These are phyloP conservation scores for Wickerhamomyces mucosus DNA, from an alignment of 805 yeast genomes.

Conservation along the genomic window DNA sequence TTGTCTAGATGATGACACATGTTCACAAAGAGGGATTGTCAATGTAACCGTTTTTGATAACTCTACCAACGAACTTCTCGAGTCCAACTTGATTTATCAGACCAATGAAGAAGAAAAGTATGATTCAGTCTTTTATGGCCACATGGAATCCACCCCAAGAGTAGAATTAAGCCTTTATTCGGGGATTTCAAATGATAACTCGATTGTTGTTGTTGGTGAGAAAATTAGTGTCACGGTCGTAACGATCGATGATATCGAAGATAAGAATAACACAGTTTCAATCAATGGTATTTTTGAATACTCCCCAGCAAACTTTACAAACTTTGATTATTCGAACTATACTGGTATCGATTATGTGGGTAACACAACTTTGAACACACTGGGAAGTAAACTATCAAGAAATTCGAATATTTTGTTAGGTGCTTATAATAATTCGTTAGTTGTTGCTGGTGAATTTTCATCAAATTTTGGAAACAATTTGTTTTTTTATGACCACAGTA, in stretches of 20 bases:
- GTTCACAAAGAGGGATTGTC: conserved; percentile 63
- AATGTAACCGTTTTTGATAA: conserved; percentile 59
- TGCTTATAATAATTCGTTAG: conserved; percentile 23
- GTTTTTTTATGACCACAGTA: conserved; percentile 21
- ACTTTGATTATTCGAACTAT: conserved; percentile 20
- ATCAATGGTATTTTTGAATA: conserved; percentile 82
- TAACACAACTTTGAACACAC: conserved; percentile 33
- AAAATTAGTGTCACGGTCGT: conserved; percentile 43
- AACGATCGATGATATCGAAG: conserved; percentile 31
- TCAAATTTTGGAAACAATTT: conserved; percentile 30
- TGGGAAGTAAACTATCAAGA: conserved; percentile 24
- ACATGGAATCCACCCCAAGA: conserved; percentile 38
- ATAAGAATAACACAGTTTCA: conserved; percentile 27
- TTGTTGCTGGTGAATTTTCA: conserved; percentile 41
- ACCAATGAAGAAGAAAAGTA: conserved; percentile 74
- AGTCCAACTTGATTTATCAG: conserved; percentile 52
- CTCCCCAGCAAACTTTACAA: conserved; percentile 56
- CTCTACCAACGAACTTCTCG: conserved; percentile 25
- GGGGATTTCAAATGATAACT: conserved; percentile 21
- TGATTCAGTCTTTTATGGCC: conserved; percentile 69
- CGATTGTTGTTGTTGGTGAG: conserved; percentile 61
- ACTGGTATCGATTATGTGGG: conserved; percentile 26
- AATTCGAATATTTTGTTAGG: conserved; percentile 31
- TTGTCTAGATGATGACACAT: conserved; percentile 58
- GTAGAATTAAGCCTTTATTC: conserved; percentile 32